Base-by-base conservation (phyloP, 2,329 filamentous ascomycete genomes). In the Ambrosiella xylebori region DNA sequence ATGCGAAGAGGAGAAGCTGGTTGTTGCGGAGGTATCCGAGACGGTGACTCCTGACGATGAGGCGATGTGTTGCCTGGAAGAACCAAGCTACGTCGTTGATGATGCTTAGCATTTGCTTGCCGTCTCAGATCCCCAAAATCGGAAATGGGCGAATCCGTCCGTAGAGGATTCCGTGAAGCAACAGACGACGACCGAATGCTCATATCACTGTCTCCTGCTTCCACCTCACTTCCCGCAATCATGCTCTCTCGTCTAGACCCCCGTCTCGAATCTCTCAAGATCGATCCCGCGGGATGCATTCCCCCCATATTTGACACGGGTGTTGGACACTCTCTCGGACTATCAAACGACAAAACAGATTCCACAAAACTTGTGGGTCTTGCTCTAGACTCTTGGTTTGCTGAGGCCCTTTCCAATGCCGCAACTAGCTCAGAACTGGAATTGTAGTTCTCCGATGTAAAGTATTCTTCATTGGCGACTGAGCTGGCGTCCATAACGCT, bases 71-170 rank as follows among this genome's bases (percentile, higher is more conserved):
- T 76, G 8, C 87, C 78, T 0, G 90, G 84, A 15, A 96, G 76
- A 54, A 95, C 85, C 59, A 96, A 76, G 66, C 91, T 97, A 64
- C 86, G 83, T 51, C 93, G 82, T 63, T 97, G 90, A 61, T 87
- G 83, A 63, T 94, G 88, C 59, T 86, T 79, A 47, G 86, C 84
- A 66, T 86, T 91, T 38, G 86, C 81, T 53, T 87, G 82, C 60
- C 88, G 80, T 61, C 84, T 79, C 19, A 95, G 73, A 63, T 81
- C 79, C 56, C 86, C 83, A 65, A 90, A 82, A 61, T 97, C 93
- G 4, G 89, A 94, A 17, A 88, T 85, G 1, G 93, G 93, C 0
- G 93, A 98, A 61, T 96, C 90, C 0, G 87, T 90, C 62, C 89
- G 79, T 51, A 82, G 74, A 9, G 81, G 81, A 39, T 73, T 73